phyloP scores from a whole-genome alignment of 2,329 filamentous ascomycete species.

The Verticillium zaregamsianum region DNA sequence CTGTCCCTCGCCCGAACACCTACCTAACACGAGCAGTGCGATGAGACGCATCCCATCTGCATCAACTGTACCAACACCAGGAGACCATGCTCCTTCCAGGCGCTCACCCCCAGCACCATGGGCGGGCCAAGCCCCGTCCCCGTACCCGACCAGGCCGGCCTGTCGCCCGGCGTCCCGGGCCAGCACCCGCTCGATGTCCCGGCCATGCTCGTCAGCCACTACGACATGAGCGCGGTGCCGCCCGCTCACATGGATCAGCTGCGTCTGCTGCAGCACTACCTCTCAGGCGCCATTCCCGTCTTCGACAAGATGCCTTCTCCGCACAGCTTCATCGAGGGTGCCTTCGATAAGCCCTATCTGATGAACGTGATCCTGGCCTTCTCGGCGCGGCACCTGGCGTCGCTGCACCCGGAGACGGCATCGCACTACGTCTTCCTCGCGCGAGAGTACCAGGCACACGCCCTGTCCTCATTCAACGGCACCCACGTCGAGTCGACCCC shows the following conservation, averaged over 20 bases:
- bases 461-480: conserved; percentile 40
- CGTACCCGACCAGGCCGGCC: background rate
- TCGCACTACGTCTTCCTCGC: background rate
- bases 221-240: background rate
- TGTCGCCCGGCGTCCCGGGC: background rate
- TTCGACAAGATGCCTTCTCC: background rate
- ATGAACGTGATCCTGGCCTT: conserved; percentile 1
- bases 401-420: background rate
- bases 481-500: conserved; percentile 9
- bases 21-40: background rate
- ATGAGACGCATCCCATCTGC: background rate
- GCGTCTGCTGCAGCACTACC: background rate
- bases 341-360: background rate
- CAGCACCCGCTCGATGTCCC: background rate
- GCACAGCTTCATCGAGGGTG: background rate
- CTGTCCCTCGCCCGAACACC: background rate
- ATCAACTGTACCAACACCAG: background rate
- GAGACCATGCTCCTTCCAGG: background rate
- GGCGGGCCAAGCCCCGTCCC: background rate
- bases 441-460: background rate
- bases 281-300: background rate
- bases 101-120: background rate
- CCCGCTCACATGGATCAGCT: background rate
- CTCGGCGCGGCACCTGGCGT: background rate
- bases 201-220: background rate